phyloP scores from a whole-genome alignment of 2,329 filamentous ascomycete species.

The Aspergillus sp. region DNA sequence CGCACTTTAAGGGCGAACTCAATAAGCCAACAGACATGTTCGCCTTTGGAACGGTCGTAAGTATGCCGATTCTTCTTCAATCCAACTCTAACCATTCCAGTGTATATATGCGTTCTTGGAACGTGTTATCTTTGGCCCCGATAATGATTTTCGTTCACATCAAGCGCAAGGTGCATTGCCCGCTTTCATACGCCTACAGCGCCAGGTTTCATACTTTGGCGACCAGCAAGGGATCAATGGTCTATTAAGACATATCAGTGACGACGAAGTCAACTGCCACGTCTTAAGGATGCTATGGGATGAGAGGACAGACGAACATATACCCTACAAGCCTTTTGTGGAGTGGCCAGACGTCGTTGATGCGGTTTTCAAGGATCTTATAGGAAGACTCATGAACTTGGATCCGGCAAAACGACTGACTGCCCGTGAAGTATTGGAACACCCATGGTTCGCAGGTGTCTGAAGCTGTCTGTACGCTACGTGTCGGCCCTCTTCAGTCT shows the following conservation, averaged over 20 bases:
- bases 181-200: conserved; percentile 40
- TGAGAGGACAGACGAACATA: conserved; percentile 27
- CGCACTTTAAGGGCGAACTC: conserved; percentile 23
- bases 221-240: conserved; percentile 41
- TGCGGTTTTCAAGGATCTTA: conserved; percentile 27
- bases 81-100: conserved; percentile 21
- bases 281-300: conserved; percentile 35
- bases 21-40: conserved; percentile 34
- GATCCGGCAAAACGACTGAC: conserved; percentile 29
- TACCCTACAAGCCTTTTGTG: conserved; percentile 32
- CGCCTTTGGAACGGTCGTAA: conserved; percentile 31
- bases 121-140: conserved; percentile 41
- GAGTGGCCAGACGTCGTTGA: conserved; percentile 29
- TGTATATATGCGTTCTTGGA: conserved; percentile 48
- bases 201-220: conserved; percentile 49
- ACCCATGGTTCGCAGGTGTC: conserved; percentile 25
- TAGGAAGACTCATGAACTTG: conserved; percentile 26
- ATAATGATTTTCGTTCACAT: conserved; percentile 33
- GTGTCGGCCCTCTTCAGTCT: too few relatives aligned
- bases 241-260: conserved; percentile 35
- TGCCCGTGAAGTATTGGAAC: conserved; percentile 27
- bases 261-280: conserved; percentile 30
- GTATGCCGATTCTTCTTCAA: conserved; percentile 3
- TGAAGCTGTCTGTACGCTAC: not conserved
- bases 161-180: conserved; percentile 34